phyloP scores from a whole-genome alignment of 495 filamentous ascomycete species.

The Podospora sp. region DNA sequence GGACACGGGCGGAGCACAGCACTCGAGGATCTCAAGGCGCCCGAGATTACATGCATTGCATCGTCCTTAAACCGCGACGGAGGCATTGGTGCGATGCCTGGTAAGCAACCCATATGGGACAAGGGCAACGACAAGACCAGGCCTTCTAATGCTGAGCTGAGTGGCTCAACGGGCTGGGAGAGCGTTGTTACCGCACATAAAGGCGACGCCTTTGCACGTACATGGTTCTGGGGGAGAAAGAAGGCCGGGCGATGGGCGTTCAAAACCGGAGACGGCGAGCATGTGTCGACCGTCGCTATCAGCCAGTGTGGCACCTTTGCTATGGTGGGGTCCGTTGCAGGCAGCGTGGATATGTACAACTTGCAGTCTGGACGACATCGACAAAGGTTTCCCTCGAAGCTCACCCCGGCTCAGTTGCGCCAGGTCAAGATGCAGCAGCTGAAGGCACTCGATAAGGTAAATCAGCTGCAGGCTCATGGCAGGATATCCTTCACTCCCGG shows the following conservation, averaged over 20 bases:
- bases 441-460: constrained; percentile 49
- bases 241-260: constrained; percentile 92
- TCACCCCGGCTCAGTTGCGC: constrained; percentile 65
- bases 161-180: constrained; percentile 87
- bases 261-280: constrained; percentile 77
- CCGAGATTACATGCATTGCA: constrained; percentile 86
- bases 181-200: constrained; percentile 94
- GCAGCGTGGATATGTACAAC: constrained; percentile 91
- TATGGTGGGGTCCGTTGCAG: constrained; percentile 80
- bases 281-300: constrained; percentile 85
- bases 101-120: constrained; percentile 73
- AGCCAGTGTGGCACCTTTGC: constrained; percentile 93
- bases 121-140: constrained; percentile 64
- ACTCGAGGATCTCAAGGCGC: constrained; percentile 79
- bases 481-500: constrained; percentile 47
- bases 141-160: constrained; percentile 59
- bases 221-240: constrained; percentile 97
- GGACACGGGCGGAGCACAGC: constrained; percentile 56
- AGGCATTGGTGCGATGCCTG: constrained; percentile 77
- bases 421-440: constrained; percentile 61
- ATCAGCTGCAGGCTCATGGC: constrained; percentile 46
- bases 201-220: constrained; percentile 79
- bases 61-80: constrained; percentile 91
- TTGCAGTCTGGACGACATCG: constrained; percentile 88
- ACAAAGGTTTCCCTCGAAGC: constrained; percentile 76